Conservation (phyloP, 192 early-diverging fungal genomes). For the Gonapodya prolifera region DNA sequence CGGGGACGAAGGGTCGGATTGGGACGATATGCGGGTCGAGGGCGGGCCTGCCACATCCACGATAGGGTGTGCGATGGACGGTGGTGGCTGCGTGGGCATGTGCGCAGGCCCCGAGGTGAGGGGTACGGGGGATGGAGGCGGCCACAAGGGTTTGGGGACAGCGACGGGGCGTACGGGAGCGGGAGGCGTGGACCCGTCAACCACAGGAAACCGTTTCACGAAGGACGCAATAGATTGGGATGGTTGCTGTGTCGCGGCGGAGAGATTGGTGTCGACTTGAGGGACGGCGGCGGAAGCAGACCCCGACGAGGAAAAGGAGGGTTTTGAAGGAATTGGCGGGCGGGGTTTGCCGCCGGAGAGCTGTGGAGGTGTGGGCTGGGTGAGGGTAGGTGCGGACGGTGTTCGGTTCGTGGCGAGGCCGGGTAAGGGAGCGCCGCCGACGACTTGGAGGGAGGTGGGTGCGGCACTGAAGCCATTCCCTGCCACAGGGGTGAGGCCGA, state of each 20-base stretch:
- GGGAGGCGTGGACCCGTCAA: neutral
- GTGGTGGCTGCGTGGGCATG: neutral
- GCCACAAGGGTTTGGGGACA: neutral
- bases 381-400: no score
- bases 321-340: neutral
- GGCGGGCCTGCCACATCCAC: neutral
- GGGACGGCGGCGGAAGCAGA: neutral
- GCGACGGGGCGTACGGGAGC: neutral
- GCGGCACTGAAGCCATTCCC: no score
- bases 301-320: neutral
- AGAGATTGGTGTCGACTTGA: no score
- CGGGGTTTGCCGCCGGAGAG: neutral
- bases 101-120: neutral
- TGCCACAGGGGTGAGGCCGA: no score
- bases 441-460: no score
- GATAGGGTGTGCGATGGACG: neutral
- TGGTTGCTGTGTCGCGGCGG: no score
- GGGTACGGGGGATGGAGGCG: neutral
- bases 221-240: neutral
- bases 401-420: no score
- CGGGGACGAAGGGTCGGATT: neutral
- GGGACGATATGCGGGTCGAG: neutral
- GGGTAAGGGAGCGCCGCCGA: no score
- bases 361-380: neutral
- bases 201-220: neutral